phyloP scores from a whole-genome alignment of 176 grass and related monocot species.

The Carex myosuroides region DNA sequence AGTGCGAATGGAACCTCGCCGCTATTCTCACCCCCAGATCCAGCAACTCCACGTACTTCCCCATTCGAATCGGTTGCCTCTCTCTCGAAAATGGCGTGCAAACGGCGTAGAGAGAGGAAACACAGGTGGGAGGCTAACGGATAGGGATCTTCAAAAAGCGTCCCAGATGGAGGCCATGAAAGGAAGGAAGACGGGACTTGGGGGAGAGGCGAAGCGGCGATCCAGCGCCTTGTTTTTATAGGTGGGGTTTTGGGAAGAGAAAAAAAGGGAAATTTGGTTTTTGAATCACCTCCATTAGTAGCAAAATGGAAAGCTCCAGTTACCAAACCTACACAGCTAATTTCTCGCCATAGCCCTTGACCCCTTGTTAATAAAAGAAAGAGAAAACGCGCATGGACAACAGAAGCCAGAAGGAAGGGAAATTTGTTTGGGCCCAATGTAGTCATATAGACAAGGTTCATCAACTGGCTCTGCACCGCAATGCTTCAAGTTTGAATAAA shows the following conservation, averaged over 20 bases:
- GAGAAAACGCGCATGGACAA: neutral
- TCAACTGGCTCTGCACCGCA: neutral
- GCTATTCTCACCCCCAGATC: conserved; percentile 33
- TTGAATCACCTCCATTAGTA: neutral
- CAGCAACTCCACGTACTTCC: conserved; percentile 37
- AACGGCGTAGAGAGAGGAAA: neutral
- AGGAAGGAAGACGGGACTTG: neutral
- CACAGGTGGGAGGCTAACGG: neutral
- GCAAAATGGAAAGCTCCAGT: neutral
- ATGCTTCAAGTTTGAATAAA: neutral
- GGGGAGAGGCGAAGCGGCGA: neutral
- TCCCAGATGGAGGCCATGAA: conserved; percentile 32
- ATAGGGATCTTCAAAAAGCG: conserved; percentile 18
- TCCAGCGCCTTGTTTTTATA: neutral
- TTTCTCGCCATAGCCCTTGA: neutral
- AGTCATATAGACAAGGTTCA: neutral
- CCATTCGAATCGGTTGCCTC: conserved; percentile 20
- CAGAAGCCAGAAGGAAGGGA: neutral
- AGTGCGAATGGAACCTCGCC: conserved; percentile 51
- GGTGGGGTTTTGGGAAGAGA: neutral
- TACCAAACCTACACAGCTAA: neutral
- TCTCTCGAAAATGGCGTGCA: neutral
- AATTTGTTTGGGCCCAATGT: neutral
- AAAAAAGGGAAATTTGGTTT: neutral
- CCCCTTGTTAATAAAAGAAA: neutral